A percentile compares a stretch with the other conserved stretches of the same genome.
These are phyloP conservation scores for Candida tammaniensis DNA, from an alignment of 805 yeast genomes.

Conservation along the genomic window DNA sequence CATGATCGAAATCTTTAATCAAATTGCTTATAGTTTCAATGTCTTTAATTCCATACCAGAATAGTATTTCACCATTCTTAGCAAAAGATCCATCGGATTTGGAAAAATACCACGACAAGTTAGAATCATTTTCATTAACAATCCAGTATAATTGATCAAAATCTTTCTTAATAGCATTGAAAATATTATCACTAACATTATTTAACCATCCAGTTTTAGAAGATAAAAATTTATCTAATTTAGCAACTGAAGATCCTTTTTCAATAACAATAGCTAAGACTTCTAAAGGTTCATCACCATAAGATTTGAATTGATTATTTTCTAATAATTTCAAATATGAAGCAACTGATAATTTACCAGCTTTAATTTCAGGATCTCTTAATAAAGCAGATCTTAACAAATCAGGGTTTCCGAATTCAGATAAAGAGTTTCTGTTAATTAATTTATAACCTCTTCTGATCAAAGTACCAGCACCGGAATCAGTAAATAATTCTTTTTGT, in stretches of 20 bases:
- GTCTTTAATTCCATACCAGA: constrained; percentile 90
- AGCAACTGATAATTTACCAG: constrained; percentile 74
- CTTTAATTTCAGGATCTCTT: constrained; percentile 70
- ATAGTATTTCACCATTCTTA: constrained; percentile 82
- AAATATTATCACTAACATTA: constrained; percentile 93
- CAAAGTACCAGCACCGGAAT: constrained; percentile 98
- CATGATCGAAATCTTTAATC: constrained; percentile 48
- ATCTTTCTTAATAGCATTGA: constrained; percentile 76
- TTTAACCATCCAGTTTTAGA: constrained; percentile 95
- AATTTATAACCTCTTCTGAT: constrained; percentile 96
- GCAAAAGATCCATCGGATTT: constrained; percentile 93
- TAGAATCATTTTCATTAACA: constrained; percentile 85
- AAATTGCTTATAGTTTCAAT: constrained; percentile 54
- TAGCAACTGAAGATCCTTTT: constrained; percentile 43
- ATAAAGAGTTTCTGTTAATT: constrained; percentile 62
- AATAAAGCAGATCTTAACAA: constrained; percentile 70
- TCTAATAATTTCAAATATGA: constrained; percentile 75
- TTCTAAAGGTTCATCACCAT: constrained; percentile 95
- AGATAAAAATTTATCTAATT: constrained; percentile 80
- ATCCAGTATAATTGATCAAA: constrained; percentile 79
- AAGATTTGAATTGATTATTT: constrained; percentile 61
- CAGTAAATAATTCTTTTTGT: constrained; percentile 96
- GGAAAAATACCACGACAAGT: constrained; percentile 86
- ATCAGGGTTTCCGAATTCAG: constrained; percentile 73
- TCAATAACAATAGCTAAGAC: constrained; percentile 80